Conservation (phyloP, 2,329 filamentous ascomycete species). For the Phaeomoniella chlamydospora region DNA sequence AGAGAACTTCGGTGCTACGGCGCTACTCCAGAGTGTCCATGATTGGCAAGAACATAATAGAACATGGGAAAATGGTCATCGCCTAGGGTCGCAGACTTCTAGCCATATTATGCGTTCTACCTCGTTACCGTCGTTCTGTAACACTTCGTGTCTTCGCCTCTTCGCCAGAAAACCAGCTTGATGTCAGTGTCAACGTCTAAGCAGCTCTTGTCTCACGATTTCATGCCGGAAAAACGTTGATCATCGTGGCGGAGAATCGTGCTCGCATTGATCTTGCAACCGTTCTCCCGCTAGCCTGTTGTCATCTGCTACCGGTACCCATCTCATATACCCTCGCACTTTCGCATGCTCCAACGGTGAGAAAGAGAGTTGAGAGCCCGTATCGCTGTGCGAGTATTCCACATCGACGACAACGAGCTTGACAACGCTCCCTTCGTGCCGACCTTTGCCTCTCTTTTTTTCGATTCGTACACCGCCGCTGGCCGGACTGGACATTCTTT, state of each 20-base stretch:
- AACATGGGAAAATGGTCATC: too few species aligned
- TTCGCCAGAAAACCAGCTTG: not conserved
- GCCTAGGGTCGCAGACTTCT: too few species aligned
- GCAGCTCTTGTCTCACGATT: not conserved
- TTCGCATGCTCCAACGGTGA: not conserved
- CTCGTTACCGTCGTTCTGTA: too few species aligned
- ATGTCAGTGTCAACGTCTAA: too few species aligned
- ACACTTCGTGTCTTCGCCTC: not conserved
- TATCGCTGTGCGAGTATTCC: not conserved
- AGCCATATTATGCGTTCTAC: too few species aligned
- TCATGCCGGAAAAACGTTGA: not conserved
- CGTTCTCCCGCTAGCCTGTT: not conserved
- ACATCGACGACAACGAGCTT: not conserved
- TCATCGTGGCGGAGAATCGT: not conserved
- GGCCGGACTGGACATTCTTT: slow-evolving; percentile 2
- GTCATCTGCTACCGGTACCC: too few species aligned
- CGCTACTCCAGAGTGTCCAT: too few species aligned
- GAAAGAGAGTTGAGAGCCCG: not conserved
- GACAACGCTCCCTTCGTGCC: not conserved
- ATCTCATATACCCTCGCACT: not conserved
- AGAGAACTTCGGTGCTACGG: too few species aligned
- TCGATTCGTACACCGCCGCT: not conserved
- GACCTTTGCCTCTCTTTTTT: not conserved
- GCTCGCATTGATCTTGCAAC: not conserved
- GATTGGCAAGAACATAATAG: too few species aligned